Evolutionary conservation across 495 filamentous ascomycete genomes (phyloP), one percentile per base, ranked within the genome.

Genomic region (Achaetomiella virescens): DNA sequence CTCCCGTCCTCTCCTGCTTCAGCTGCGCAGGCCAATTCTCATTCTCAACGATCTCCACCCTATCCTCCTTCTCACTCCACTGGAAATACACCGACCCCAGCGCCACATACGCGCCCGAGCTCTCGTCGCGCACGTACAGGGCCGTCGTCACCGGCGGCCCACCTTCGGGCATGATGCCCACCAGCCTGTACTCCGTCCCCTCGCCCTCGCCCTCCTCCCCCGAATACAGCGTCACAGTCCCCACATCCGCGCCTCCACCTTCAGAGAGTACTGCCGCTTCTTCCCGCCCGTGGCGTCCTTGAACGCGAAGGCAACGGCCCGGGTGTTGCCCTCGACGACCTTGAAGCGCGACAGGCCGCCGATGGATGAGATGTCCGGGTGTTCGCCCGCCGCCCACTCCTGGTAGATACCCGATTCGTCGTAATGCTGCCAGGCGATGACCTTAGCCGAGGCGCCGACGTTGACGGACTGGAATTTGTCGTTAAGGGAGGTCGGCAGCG

Each of bases 361-460:
- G 0, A 56, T 49, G n/a, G 21, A 20, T 0, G 44, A 38, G 36
- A 56, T 56, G 24, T 56, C 54, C 6, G 44, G 8, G 8, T 56
- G 43, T 10, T 14, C 3, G 18, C 6, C 35, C 0, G 31, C 31
- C 1, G 37, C 11, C 43, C 54, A 56, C 37, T 56, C 54, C 0
- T 31, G 31, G 54, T 49, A 56, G 31, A 12, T 21, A 22, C 54
- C 54, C 0, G 43, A 9, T 12, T 42, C 44, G 45, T 42, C 29
- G 44, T 56, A 56, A 35, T 56, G 29, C 44, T 48, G 54, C 54
- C 54, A 56, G 45, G 44, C 54, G 3, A 56, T 49, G 9, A 56
- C 54, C 12, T 56, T 56, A 24, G 54, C 45, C 1, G 18, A 17
- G 54, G 33, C 6, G 45, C 54, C 54, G 18, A 56, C 33, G 24